phyloP scores from a whole-genome alignment of 1,284 basidiomycete genomes.

The Cutaneotrichosporon arboriforme region DNA sequence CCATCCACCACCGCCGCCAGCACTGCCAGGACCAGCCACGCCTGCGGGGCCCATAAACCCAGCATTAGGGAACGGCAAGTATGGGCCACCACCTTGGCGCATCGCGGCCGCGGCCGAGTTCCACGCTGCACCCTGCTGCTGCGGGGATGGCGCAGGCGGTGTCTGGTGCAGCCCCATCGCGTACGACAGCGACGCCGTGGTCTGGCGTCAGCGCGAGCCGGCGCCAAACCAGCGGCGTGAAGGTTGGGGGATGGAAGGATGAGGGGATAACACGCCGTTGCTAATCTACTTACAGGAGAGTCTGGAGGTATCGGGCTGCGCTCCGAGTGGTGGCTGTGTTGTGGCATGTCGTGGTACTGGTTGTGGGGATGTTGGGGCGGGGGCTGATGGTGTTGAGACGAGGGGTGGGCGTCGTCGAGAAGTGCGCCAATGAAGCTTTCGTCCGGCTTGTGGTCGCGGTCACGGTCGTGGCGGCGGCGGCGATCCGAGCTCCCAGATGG shows the following conservation, averaged over 20 bases:
- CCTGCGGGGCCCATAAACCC: background rate
- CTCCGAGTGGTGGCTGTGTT: background rate
- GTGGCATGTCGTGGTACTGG: too few species aligned
- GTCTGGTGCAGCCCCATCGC: constrained; percentile 10
- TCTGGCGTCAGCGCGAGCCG: background rate
- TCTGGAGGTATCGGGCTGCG: background rate
- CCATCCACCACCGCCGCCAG: constrained; percentile 18
- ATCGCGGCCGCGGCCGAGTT: background rate
- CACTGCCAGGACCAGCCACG: background rate
- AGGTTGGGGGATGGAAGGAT: too few species aligned
- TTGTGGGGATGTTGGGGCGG: background rate
- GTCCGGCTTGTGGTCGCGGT: constrained; percentile 10
- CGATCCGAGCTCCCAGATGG: background rate
- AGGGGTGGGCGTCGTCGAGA: constrained; percentile 8
- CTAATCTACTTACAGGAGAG: constrained; percentile 2
- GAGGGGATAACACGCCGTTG: background rate
- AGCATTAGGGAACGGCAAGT: constrained; percentile 2
- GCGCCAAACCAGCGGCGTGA: too few species aligned
- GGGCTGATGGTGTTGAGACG: background rate
- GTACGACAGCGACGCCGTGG: constrained; percentile 13
- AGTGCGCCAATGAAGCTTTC: constrained; percentile 35
- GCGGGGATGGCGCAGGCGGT: background rate
- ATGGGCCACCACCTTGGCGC: background rate
- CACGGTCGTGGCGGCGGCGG: constrained; percentile 2
- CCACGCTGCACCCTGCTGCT: background rate